phyloP scores from a whole-genome alignment of 2,329 filamentous ascomycete genomes.

The Cordyceps cicadae region DNA sequence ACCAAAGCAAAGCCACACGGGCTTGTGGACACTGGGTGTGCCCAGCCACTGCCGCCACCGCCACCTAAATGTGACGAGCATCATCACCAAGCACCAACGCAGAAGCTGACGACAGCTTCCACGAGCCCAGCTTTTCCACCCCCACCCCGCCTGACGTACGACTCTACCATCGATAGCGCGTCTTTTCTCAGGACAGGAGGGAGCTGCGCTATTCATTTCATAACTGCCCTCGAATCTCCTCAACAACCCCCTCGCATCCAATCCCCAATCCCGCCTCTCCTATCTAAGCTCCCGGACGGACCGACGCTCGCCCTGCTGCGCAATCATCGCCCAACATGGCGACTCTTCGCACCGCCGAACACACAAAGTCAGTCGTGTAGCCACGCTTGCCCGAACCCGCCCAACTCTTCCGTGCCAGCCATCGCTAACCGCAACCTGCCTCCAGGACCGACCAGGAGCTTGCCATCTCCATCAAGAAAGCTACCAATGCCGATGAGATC shows the following conservation, averaged over 20 bases:
- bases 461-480: slow-evolving; percentile 62
- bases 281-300: slow-evolving; percentile 8
- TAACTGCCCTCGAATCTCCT: not conserved
- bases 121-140: slow-evolving; percentile 5
- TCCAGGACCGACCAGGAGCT: slow-evolving; percentile 60
- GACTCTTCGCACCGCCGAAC: slow-evolving; percentile 11
- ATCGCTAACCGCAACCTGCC: not conserved
- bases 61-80: not conserved
- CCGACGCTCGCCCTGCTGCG: not conserved
- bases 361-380: slow-evolving; percentile 8
- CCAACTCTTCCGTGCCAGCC: no score
- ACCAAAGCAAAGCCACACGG: not conserved
- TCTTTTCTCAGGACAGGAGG: not conserved
- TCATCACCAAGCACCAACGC: not conserved
- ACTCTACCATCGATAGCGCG: not conserved
- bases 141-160: not conserved
- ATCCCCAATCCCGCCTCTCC: not conserved
- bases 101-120: slow-evolving; percentile 14
- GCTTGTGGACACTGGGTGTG: not conserved
- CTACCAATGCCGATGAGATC: slow-evolving; percentile 59
- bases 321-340: slow-evolving; percentile 9
- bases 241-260: not conserved
- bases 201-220: not conserved
- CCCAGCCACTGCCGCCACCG: slow-evolving; percentile 12
- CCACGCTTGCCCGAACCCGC: not conserved